Evolutionary conservation across 306 rosid genomes (phyloP).

Genomic region (Canavalia gladiata): DNA sequence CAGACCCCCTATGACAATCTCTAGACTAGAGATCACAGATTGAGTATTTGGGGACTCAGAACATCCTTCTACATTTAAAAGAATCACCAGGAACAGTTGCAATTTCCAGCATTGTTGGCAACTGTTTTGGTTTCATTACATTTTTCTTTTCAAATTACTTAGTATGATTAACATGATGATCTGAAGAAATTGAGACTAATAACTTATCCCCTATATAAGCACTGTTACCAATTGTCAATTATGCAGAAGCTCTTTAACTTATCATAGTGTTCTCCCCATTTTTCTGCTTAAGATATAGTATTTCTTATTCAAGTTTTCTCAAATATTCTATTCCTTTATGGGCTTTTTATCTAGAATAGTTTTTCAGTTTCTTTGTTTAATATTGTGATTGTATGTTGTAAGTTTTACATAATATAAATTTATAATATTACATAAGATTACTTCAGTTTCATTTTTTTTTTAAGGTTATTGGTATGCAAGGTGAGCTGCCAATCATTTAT

Average conservation of each 20-base stretch:
- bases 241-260: no score
- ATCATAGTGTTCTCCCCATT: not conserved
- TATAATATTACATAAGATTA: no score
- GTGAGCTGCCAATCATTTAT: no score
- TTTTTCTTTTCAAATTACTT: not conserved
- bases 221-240: not conserved
- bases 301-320: not conserved
- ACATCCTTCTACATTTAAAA: conserved; percentile 21
- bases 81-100: conserved; percentile 18
- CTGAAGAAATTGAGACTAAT: conserved; percentile 31
- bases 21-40: conserved; percentile 23
- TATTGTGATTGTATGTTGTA: not conserved
- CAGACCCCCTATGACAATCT: not conserved
- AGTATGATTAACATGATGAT: not conserved
- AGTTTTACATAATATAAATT: not conserved
- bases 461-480: no score
- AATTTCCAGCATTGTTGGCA: conserved; percentile 25
- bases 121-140: conserved; percentile 18
- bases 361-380: not conserved
- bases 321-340: not conserved
- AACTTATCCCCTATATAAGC: conserved; percentile 5
- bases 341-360: not conserved
- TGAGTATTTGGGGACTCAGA: conserved; percentile 1
- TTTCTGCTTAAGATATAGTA: not conserved
- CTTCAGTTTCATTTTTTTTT: no score